Base-by-base conservation (phyloP, 2,329 filamentous ascomycete genomes). In the Microascus cirrosus region DNA sequence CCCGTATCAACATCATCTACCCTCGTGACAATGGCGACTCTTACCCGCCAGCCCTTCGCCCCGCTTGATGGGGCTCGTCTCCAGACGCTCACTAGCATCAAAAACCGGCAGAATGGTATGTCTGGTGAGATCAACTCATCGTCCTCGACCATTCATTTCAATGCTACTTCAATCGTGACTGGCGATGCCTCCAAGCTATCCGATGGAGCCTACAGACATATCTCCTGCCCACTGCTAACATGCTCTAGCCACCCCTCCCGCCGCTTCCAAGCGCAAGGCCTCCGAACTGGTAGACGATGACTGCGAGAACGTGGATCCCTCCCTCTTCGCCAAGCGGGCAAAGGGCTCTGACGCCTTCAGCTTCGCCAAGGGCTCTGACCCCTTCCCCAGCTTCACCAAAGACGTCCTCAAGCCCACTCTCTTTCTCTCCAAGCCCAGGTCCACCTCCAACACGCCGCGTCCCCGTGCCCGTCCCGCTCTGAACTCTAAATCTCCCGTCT, bases 81-180 rank as follows among this genome's bases (percentile, higher is more conserved):
- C 28, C 86, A 90, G 70, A 83, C 77, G 62, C 75, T 93, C 65
- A 85, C 84, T 28, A 90, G 84, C 72, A 73, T 86, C 55, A 93
- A 91, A 77, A 92, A 92, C 71, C 79, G 85, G 70, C 88, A 92
- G 68, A 86, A 86, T 77, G 80, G 83, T 86, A 80, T 28, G 10
- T 50, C 55, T 11, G 35, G 48, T 35, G 48, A 42, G 4, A 32
- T 4, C 28, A 8, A 4, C 28, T 32, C 28, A 32, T 28, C 22
- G n/a, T 28, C 54, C 15, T 32, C 54, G 13, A 45, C 13, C 36
- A 13, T 42, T 13, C 36, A 42, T 15, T 22, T 45, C 42, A n/a
- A 13, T 48, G 18, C n/a, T 11, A 2, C 22, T 22, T 4, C 42
- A 48, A n/a, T n/a, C 18, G 8, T 36, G 28, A 15, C 32, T 20